Conservation (phyloP, 1,284 basidiomycete species). For the Rhodofomes roseus region DNA sequence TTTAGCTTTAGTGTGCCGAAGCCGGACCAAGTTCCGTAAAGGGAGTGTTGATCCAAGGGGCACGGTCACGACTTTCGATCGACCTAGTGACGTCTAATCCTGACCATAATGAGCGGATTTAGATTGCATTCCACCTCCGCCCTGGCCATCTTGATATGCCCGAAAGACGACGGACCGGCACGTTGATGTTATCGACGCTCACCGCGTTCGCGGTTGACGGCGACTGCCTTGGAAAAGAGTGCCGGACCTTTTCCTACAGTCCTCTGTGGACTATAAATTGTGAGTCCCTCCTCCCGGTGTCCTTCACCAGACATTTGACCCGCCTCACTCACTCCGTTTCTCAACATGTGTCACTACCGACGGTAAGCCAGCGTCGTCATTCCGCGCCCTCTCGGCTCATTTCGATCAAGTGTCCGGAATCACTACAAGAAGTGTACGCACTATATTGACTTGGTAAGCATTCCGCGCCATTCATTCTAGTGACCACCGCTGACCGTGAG, state of each 20-base stretch:
- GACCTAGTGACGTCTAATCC: conserved; percentile 6
- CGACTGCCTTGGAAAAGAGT: conserved; percentile 12
- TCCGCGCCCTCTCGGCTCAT: conserved; percentile 4
- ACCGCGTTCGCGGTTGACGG: not conserved
- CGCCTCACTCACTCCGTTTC: conserved; percentile 7
- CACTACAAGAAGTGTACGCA: conserved; percentile 55
- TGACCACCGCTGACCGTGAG: conserved; percentile 9
- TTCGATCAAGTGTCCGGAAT: conserved; percentile 46
- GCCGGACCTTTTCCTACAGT: conserved; percentile 19
- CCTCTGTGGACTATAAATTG: conserved; percentile 19
- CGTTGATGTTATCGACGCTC: conserved; percentile 30
- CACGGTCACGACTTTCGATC: conserved; percentile 26
- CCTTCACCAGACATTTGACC: conserved; percentile 7
- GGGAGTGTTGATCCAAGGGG: conserved; percentile 13
- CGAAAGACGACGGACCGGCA: conserved; percentile 24
- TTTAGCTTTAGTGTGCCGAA: conserved; percentile 33
- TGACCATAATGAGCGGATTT: not conserved
- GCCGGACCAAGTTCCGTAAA: conserved; percentile 13
- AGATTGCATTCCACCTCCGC: conserved; percentile 22
- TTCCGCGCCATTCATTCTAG: conserved; percentile 11
- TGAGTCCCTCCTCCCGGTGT: conserved; percentile 3
- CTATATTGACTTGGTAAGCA: conserved; percentile 48
- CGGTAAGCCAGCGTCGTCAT: conserved; percentile 38
- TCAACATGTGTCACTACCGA: conserved; percentile 54
- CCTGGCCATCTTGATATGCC: conserved; percentile 30